phyloP scores from a whole-genome alignment of 106 monocot genomes.

The Iris macrosiphon region DNA sequence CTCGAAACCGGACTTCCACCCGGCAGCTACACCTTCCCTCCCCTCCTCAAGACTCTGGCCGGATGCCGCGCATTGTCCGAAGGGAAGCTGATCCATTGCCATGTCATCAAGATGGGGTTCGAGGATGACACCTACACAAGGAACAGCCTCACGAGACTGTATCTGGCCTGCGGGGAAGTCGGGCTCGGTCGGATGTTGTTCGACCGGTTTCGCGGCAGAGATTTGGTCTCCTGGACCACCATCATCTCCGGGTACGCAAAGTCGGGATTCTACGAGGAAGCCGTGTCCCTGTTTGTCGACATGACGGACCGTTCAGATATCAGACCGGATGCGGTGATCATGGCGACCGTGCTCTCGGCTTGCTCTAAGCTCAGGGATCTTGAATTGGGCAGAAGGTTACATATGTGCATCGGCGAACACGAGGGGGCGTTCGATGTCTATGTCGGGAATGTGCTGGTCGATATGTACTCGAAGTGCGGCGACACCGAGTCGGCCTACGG shows the following conservation, averaged over 20 bases:
- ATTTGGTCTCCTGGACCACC: slow-evolving; percentile 46
- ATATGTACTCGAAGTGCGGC: slow-evolving; percentile 62
- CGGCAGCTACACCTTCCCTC: slow-evolving; percentile 41
- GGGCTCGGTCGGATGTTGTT: slow-evolving; percentile 28
- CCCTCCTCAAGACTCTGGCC: slow-evolving; percentile 28
- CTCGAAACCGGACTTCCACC: slow-evolving; percentile 18
- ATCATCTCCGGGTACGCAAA: slow-evolving; percentile 25
- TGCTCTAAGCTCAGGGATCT: slow-evolving; percentile 23
- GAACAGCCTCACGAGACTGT: slow-evolving; percentile 42
- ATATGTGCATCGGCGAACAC: slow-evolving; percentile 19
- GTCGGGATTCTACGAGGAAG: slow-evolving; percentile 19
- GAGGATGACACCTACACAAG: slow-evolving; percentile 29
- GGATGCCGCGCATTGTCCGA: not conserved
- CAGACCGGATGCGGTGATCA: slow-evolving; percentile 29
- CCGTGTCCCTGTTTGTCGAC: slow-evolving; percentile 29
- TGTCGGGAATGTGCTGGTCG: slow-evolving; percentile 45
- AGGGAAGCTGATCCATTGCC: slow-evolving; percentile 39
- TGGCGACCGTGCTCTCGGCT: slow-evolving; percentile 38
- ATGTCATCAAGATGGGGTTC: slow-evolving; percentile 32
- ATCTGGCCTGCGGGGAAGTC: slow-evolving; percentile 18
- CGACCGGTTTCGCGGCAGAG: slow-evolving; percentile 32
- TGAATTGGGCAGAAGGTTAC: slow-evolving; percentile 36
- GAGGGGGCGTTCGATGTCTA: slow-evolving; percentile 19
- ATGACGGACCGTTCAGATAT: slow-evolving; percentile 19
- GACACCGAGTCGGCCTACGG: slow-evolving; percentile 28